These are phyloP conservation scores for Laburnicola sp. DNA, from an alignment of 2,329 filamentous ascomycete genomes.

Conservation along the genomic window DNA sequence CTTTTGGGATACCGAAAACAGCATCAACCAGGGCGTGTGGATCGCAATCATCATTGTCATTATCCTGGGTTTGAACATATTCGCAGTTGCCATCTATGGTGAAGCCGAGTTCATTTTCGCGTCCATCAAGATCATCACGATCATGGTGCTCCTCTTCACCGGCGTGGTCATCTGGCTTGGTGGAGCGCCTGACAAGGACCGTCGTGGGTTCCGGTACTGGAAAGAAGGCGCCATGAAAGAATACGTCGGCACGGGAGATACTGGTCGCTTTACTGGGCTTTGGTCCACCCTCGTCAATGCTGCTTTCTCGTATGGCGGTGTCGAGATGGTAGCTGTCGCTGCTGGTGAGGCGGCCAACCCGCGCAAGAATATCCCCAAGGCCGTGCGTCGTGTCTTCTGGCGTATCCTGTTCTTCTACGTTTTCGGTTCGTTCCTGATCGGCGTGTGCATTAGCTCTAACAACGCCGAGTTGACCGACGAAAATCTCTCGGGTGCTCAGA, in stretches of 20 bases:
- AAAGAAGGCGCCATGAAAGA: constrained; percentile 57
- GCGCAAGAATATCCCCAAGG: constrained; percentile 55
- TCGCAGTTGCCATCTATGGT: constrained; percentile 43
- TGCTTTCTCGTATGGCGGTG: constrained; percentile 46
- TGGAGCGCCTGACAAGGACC: constrained; percentile 38
- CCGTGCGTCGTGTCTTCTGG: constrained; percentile 56
- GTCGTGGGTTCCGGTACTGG: constrained; percentile 69
- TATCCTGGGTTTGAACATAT: constrained; percentile 41
- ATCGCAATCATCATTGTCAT: constrained; percentile 43
- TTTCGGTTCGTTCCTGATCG: constrained; percentile 58
- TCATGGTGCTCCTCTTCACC: constrained; percentile 42
- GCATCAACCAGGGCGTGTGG: constrained; percentile 39
- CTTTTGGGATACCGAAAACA: constrained; percentile 39
- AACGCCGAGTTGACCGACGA: constrained; percentile 55
- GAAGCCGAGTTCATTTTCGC: constrained; percentile 59
- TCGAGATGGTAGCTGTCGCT: constrained; percentile 40
- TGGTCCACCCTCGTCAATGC: constrained; percentile 60
- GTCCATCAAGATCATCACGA: constrained; percentile 52
- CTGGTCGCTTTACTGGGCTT: constrained; percentile 65
- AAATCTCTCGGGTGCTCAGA: constrained; percentile 38
- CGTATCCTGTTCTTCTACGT: constrained; percentile 61
- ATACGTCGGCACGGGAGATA: constrained; percentile 56
- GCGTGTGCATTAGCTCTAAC: constrained; percentile 60
- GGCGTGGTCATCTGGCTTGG: constrained; percentile 44
- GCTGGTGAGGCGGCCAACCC: constrained; percentile 42